These are phyloP conservation scores for Colletotrichum horii DNA, from an alignment of 2,329 filamentous ascomycete genomes.

Conservation along the genomic window DNA sequence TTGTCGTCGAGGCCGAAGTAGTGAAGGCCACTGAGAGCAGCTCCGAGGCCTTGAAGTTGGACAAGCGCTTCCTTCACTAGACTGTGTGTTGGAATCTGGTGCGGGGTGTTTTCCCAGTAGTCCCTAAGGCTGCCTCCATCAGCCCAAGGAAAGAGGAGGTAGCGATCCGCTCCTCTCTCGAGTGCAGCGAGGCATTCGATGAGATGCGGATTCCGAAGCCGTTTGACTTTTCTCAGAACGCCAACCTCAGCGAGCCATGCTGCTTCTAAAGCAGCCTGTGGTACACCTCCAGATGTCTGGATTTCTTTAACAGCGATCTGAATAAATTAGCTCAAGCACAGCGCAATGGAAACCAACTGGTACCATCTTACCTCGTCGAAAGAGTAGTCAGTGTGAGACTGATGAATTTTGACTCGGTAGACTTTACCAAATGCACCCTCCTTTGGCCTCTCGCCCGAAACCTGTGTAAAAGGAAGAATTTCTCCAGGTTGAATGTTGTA, in stretches of 20 bases:
- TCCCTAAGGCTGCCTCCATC: neutral
- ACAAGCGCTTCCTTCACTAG: neutral
- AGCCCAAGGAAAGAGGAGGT: conserved; percentile 3
- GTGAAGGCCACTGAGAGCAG: neutral
- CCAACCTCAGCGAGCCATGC: neutral
- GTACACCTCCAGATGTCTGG: too few relatives aligned
- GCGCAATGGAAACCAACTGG: neutral
- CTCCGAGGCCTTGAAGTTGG: neutral
- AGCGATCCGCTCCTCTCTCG: neutral
- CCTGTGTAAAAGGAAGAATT: neutral
- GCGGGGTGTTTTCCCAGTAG: neutral
- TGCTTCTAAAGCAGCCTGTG: neutral
- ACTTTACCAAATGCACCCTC: neutral
- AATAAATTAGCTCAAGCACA: neutral
- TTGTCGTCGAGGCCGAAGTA: neutral
- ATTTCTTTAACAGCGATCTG: neutral
- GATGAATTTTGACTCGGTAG: neutral
- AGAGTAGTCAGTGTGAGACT: neutral
- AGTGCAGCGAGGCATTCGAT: neutral
- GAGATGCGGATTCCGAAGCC: neutral
- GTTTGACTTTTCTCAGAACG: neutral
- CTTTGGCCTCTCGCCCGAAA: neutral
- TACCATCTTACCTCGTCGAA: neutral
- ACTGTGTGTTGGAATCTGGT: neutral
- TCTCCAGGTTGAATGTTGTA: neutral